Base-by-base conservation (phyloP, 2,329 filamentous ascomycete genomes). In the Pseudogymnoascus sp. region DNA sequence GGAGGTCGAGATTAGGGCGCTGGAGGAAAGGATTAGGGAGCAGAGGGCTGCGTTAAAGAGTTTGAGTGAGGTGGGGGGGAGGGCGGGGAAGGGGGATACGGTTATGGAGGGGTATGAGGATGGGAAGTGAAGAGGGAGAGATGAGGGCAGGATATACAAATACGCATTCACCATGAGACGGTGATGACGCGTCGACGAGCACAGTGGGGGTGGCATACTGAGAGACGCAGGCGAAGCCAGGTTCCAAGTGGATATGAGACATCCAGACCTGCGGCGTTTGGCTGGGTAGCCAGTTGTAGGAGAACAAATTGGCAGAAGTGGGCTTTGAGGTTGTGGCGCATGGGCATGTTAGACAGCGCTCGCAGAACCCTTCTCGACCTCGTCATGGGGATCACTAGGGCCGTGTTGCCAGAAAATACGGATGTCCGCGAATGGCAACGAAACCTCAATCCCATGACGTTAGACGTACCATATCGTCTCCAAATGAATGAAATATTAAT, bases 1-100 rank as follows among this genome's bases (percentile, higher is more conserved):
- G 77, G 80, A 88, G 69, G 81, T 80, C 12, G 90, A 93, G 78
- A 88, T 93, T 18, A 74, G 71, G 39, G 81, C 85, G 68, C 78
- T 93, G 54, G 85, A 91, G 76, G 80, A 78, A 57, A 80, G 82
- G 71, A 87, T 91, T 47, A 75, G 75, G 69, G 78, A 77, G 71
- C 88, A 93, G 78, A 83, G 81, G 63, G 79, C 78, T 39, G 79
- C 86, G 67, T 75, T 91, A 63, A 77, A 75, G 63, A 74, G 74
- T 62, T 73, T 90, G 70, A 78, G 81, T 65, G 80, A 81, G 31
- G 78, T 81, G 47, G 82, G 83, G 0, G 68, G 75, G 8, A 69
- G 70, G 65, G 77, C 29, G 18, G 51, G 21, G 59, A 18, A n/a
- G 21, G 59, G 80, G 65, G 71, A 71, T 73, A 74, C 59, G 69